phyloP scores from a whole-genome alignment of 768 basidiomycete genomes.

The Lentinula raphanica region DNA sequence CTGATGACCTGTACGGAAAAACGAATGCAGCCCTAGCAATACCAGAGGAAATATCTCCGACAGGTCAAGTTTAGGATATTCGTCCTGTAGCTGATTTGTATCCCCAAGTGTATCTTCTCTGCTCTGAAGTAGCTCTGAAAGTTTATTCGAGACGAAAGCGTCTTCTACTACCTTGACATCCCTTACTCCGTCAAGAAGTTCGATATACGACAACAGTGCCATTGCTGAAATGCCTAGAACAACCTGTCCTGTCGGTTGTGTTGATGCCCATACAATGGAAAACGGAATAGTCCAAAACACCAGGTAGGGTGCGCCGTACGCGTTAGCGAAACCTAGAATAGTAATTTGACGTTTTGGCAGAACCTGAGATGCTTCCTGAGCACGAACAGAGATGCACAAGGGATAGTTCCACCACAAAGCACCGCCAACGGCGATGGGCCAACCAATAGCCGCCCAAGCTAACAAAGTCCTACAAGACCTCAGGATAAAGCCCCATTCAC shows the following conservation, averaged over 20 bases:
- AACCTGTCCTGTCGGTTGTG: slow-evolving; percentile 81
- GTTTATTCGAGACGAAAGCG: slow-evolving; percentile 43
- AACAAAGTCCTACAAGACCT: slow-evolving; percentile 54
- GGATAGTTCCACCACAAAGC: slow-evolving; percentile 70
- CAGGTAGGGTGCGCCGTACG: slow-evolving; percentile 83
- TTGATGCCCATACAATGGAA: slow-evolving; percentile 54
- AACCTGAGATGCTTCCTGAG: slow-evolving; percentile 22
- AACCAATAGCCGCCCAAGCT: slow-evolving; percentile 50
- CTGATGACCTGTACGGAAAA: slow-evolving; percentile 92
- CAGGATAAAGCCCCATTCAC: slow-evolving; percentile 36
- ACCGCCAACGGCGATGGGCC: slow-evolving; percentile 48
- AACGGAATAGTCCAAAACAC: slow-evolving; percentile 73
- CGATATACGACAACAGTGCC: slow-evolving; percentile 71
- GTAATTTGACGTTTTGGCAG: slow-evolving; percentile 40
- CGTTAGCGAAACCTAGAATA: slow-evolving; percentile 84
- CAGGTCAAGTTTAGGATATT: slow-evolving; percentile 43
- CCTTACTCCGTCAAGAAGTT: slow-evolving; percentile 75
- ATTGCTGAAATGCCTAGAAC: slow-evolving; percentile 59
- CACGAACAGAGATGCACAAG: slow-evolving; percentile 64
- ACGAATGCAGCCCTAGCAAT: slow-evolving; percentile 69
- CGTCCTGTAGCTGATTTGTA: slow-evolving; percentile 23
- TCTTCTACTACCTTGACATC: slow-evolving; percentile 56
- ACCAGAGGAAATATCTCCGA: slow-evolving; percentile 69
- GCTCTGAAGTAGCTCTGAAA: slow-evolving; percentile 23
- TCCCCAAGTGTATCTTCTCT: slow-evolving; percentile 9